These are phyloP conservation scores for Linaria vulgaris DNA, from an alignment of 257 asterid species.

Conservation along the genomic window DNA sequence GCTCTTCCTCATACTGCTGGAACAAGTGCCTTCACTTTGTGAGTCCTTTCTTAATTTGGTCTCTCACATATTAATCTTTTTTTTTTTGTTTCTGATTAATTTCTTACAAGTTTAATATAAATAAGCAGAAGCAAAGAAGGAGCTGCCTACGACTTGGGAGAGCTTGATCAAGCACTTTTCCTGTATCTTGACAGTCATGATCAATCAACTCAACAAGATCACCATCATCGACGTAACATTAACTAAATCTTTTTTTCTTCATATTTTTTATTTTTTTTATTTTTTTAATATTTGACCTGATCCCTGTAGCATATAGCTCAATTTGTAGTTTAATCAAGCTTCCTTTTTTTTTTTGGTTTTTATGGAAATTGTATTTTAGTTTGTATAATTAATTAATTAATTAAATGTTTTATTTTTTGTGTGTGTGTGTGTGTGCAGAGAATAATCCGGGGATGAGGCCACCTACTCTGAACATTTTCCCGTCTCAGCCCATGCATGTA, in stretches of 20 bases:
- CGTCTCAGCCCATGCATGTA: conserved; percentile 97
- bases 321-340: conserved; percentile 34
- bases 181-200: conserved; percentile 48
- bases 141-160: conserved; percentile 49
- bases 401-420: too few species aligned
- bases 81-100: background rate
- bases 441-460: conserved; percentile 70
- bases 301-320: too few species aligned
- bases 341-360: background rate
- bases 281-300: conserved; percentile 35
- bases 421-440: conserved; percentile 40
- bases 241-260: background rate
- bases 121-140: conserved; percentile 42
- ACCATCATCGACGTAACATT: conserved; percentile 45
- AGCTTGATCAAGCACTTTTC: conserved; percentile 52
- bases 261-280: background rate
- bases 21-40: conserved; percentile 51
- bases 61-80: background rate
- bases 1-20: too few species aligned
- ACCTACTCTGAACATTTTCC: conserved; percentile 82
- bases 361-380: background rate
- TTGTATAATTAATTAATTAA: too few species aligned
- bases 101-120: background rate
- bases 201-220: conserved; percentile 40
- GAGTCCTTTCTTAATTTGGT: conserved; percentile 10